Base-by-base conservation (phyloP, 441 rosid genomes). In the Theobroma grandiflorum region DNA sequence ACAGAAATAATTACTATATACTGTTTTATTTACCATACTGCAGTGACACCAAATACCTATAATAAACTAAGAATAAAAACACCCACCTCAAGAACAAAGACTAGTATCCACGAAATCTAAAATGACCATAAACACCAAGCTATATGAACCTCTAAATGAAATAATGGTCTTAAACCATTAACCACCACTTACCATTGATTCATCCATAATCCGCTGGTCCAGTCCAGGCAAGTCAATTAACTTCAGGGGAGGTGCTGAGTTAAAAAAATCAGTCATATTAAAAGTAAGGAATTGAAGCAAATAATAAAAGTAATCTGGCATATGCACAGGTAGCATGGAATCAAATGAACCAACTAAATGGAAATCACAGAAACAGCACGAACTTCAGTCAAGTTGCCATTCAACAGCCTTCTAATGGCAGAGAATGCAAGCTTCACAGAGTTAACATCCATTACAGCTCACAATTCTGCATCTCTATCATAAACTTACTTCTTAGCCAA, bases 211-310 rank as follows among this genome's bases (percentile, higher is more conserved):
- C 74, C 92, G 80, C 78, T 92, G 93, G 82, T 91, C 96, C 84
- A 92, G 77, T 81, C 96, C 96, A 70, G 96, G 96, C 80, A 92
- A 89, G 86, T 92, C 96, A 77, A 92, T 84, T 78, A 91, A 83
- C 80, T 92, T 92, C 71, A 92, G 65, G 4, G 94, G 90, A 38
- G 96, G 96, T 79, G 94, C 96, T 92, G 96, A 78, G 80, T 20
- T 35, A 72, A 16, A 65, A 65, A 20, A 73, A 33, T 69, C 70
- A 74, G 62, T 65, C 62, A 79, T 33, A 14, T 10, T 59, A 49
- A 65, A 72, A 52, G 8, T 40, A 42, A 76, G 80, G 49, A 9
- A 68, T 14, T 4, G 59, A 8, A 66, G 64, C 16, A 72, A 18
- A 78, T 26, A 31, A 15, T 9, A 68, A 18, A 68, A 72, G 16